Base-by-base conservation (phyloP, 2,329 filamentous ascomycete species). In the Fusarium acutatum region DNA sequence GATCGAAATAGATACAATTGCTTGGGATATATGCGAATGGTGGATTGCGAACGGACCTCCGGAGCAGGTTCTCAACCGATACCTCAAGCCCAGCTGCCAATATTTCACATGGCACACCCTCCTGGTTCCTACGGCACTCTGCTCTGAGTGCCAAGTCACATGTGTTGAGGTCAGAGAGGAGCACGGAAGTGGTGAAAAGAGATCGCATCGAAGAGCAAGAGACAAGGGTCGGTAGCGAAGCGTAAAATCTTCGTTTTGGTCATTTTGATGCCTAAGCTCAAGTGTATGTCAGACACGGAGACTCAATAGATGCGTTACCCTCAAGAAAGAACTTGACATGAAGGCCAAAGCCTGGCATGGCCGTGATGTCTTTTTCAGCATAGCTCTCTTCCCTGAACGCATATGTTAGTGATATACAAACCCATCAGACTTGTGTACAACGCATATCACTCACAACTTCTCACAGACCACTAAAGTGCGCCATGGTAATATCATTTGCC, bases 31-130 rank as follows among this genome's bases (percentile, higher is more conserved):
- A 10, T 78, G 77, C 63, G 65, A 73, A 20, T 78, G 75, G 75
- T 78, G 77, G 77, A 68, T 78, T 46, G 52, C 63, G 26, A 71
- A 79, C 34, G 77, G 77, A 11, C 77, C 77, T 4, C 65, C 75
- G 35, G 74, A 78, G n/a, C 74, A 77, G 24, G 77, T 79, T 8
- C 64, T 79, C 37, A 78, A 78, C 54, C 72, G 77, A 24, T 78
- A 73, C 24, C 53, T 79, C 38, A 77, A 77, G 37, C 77, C 77
- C 35, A 74, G 62, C n/a, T 78, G 77, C 30, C 49, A 62, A 41
- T 52, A 71, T 14, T 77, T 78, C 53, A 54, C 34, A 24, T 78
- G 77, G 77, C 60, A 72, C 28, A 75, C 69, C 20, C 62, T 77
- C 20, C 34, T 77, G 52, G 47, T 75, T 40, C 66, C 69, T 26